Evolutionary conservation across 2,329 filamentous ascomycete species (phyloP).

Genomic region (Cercospora janseana): DNA sequence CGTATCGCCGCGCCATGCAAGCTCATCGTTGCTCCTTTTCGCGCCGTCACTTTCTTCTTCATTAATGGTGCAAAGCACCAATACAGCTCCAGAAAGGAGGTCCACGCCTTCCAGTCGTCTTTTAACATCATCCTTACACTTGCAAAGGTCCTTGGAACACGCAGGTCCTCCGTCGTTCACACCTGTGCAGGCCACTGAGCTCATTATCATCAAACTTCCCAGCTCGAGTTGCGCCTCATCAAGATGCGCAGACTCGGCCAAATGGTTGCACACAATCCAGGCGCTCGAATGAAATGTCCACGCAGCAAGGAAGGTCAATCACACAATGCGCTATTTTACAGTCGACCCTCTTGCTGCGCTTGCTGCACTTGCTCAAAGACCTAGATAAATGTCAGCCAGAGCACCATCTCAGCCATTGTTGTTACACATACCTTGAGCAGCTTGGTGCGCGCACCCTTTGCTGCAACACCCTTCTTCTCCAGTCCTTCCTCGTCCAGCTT

Average conservation of each 20-base stretch:
- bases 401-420: neutral
- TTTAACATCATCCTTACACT: neutral
- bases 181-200: too few species aligned
- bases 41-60: constrained; percentile 1
- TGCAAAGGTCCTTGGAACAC: too few species aligned
- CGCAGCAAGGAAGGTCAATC: too few species aligned
- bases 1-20: constrained; percentile 9
- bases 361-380: constrained; percentile 93
- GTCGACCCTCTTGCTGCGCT: constrained; percentile 45
- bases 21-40: neutral
- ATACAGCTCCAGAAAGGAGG: constrained; percentile 6
- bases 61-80: constrained; percentile 9
- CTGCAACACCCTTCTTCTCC: constrained; percentile 90
- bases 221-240: too few species aligned
- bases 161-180: too few species aligned
- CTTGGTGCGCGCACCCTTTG: constrained; percentile 89
- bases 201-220: too few species aligned
- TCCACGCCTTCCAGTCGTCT: neutral
- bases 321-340: constrained; percentile 21
- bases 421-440: constrained; percentile 76
- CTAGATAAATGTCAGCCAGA: constrained; percentile 45
- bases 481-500: constrained; percentile 90
- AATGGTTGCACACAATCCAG: neutral
- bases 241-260: too few species aligned
- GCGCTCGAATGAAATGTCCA: neutral